A percentile compares a stretch with the other conserved stretches of the same genome.
These are phyloP conservation scores for Crithidia fasciculata DNA, from an alignment of 208 protist genomes.

Conservation along the genomic window DNA sequence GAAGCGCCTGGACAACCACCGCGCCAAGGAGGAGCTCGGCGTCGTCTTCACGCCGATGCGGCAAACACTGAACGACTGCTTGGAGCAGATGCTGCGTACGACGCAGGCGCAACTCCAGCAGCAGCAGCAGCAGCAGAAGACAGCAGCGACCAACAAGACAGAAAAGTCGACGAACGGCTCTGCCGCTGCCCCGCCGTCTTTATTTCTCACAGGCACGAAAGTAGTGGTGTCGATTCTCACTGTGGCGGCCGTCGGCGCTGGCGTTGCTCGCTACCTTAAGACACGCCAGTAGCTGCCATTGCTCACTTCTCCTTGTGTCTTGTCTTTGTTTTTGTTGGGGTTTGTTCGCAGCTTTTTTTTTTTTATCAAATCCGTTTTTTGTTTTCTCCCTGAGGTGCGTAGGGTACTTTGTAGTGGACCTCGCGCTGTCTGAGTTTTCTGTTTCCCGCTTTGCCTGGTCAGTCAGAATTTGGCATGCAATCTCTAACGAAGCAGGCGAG, in stretches of 20 bases:
- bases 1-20: slow-evolving; percentile 74
- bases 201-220: slow-evolving; percentile 13
- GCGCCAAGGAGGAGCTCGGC: slow-evolving; percentile 58
- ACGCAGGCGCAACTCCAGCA: slow-evolving; percentile 35
- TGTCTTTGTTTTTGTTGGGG: no score
- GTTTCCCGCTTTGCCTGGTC: no score
- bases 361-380: no score
- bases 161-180: background rate
- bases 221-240: slow-evolving; percentile 23
- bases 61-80: slow-evolving; percentile 70
- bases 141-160: background rate
- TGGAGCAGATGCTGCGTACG: slow-evolving; percentile 71
- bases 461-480: no score
- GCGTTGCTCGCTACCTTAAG: slow-evolving; percentile 22
- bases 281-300: background rate
- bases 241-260: slow-evolving; percentile 21
- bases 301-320: background rate
- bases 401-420: no score
- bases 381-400: no score
- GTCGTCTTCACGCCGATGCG: slow-evolving; percentile 80
- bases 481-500: no score
- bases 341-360: no score
- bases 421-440: no score
- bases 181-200: background rate
- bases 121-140: slow-evolving; percentile 20